A percentile compares a stretch with the other conserved stretches of the same genome.
phyloP scores from a whole-genome alignment of 108 stramenopile genomes.

The Seminavis robusta region DNA sequence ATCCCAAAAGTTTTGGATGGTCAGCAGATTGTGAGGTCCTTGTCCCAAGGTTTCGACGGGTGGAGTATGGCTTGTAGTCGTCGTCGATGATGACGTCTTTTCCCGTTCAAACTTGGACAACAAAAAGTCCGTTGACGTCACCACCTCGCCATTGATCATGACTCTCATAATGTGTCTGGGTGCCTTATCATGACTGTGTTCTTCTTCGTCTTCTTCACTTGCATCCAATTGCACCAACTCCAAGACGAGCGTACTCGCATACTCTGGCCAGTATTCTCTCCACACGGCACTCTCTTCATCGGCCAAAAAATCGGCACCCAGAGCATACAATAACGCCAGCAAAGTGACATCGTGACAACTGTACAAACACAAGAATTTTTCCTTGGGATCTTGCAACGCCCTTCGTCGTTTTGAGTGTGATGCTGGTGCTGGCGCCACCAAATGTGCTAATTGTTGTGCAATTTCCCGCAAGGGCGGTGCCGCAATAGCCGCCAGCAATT shows the following conservation, averaged over 20 bases:
- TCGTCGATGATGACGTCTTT: too few relatives aligned
- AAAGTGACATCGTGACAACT: slow-evolving; percentile 80
- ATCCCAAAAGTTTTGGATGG: slow-evolving; percentile 6
- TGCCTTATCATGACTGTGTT: not conserved
- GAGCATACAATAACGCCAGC: slow-evolving; percentile 61
- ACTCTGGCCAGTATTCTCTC: slow-evolving; percentile 41
- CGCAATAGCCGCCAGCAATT: slow-evolving; percentile 54
- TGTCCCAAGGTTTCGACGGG: not conserved
- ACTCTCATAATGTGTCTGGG: slow-evolving; percentile 8
- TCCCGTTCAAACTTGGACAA: not conserved
- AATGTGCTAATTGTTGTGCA: slow-evolving; percentile 9
- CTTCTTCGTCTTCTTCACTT: too few relatives aligned
- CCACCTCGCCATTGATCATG: slow-evolving; percentile 20
- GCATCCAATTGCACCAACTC: slow-evolving; percentile 26
- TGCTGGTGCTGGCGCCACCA: slow-evolving; percentile 21
- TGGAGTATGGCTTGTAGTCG: too few relatives aligned
- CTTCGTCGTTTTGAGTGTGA: too few relatives aligned
- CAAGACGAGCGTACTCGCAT: slow-evolving; percentile 33
- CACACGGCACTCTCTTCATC: slow-evolving; percentile 12
- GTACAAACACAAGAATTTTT: slow-evolving; percentile 56
- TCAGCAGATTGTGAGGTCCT: slow-evolving; percentile 13
- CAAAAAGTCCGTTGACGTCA: not conserved
- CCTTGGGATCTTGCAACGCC: too few relatives aligned
- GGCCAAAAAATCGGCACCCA: slow-evolving; percentile 65
- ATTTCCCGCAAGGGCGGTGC: slow-evolving; percentile 63